Percentiles rank a stretch among this genome's conserved stretches.
Conservation (phyloP, 306 rosid genomes). For the Lablab purpureus region DNA sequence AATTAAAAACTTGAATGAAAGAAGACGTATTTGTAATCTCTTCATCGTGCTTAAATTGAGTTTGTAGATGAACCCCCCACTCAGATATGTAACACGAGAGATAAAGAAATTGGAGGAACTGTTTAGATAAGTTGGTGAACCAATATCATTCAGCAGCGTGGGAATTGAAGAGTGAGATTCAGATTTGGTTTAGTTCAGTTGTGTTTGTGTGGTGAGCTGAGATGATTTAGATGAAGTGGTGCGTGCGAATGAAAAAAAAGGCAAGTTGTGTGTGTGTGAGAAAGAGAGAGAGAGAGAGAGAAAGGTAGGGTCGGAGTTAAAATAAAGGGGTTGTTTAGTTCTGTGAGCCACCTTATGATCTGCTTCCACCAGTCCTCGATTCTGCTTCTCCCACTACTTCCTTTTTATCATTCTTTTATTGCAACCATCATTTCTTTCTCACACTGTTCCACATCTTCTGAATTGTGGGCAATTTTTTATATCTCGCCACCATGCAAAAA, state of each 20-base stretch:
- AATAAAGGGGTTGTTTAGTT: conserved; percentile 40
- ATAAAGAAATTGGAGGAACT: conserved; percentile 25
- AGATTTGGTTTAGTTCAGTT: conserved; percentile 13
- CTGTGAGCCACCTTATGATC: conserved; percentile 53
- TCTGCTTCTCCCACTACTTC: conserved; percentile 63
- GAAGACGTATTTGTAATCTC: conserved; percentile 41
- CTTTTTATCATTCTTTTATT: conserved; percentile 47
- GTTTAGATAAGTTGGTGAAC: conserved; percentile 39
- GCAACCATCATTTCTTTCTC: conserved; percentile 46
- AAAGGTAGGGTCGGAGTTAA: conserved; percentile 61
- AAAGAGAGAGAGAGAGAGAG: conserved; percentile 35
- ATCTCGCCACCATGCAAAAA: conserved; percentile 40
- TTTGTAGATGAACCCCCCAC: conserved; percentile 36
- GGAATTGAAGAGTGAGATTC: too few species aligned
- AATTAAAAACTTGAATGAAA: conserved; percentile 43
- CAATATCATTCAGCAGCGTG: too few species aligned
- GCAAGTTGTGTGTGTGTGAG: conserved; percentile 54
- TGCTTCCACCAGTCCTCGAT: conserved; percentile 52
- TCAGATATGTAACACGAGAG: conserved; percentile 12
- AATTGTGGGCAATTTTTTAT: conserved; percentile 10
- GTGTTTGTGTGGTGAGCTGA: conserved; percentile 9
- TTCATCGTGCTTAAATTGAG: not conserved
- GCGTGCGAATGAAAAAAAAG: conserved; percentile 48
- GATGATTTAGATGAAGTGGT: conserved; percentile 54
- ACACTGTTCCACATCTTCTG: conserved; percentile 15